A percentile compares a stretch with the other conserved stretches of the same genome.
Conservation (phyloP, 495 filamentous ascomycete species). For the Sabuloglossum arenarium region DNA sequence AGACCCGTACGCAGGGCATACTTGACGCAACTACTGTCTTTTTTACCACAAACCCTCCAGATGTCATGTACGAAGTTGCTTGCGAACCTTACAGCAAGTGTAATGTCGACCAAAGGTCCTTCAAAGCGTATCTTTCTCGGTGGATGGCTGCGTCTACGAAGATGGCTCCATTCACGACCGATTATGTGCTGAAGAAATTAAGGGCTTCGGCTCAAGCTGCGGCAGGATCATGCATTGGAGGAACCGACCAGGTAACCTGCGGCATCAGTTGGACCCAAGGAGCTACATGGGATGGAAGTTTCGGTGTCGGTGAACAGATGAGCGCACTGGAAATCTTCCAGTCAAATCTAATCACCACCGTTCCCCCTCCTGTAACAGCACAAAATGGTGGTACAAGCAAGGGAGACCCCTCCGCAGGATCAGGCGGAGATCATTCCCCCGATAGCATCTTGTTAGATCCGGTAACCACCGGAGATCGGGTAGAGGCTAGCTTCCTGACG, state of each 20-base stretch:
- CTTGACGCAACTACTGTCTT: constrained; percentile 32
- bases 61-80: constrained; percentile 44
- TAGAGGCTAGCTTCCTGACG: constrained; percentile 40
- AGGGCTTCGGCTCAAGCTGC: constrained; percentile 42
- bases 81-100: constrained; percentile 44
- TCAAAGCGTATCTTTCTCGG: constrained; percentile 58
- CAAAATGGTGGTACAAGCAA: constrained; percentile 53
- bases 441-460: constrained; percentile 7
- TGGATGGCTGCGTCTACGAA: constrained; percentile 58
- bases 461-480: constrained; percentile 31
- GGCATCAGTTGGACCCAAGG: constrained; percentile 43
- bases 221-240: constrained; percentile 32
- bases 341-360: constrained; percentile 30
- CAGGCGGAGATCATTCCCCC: constrained; percentile 12
- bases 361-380: constrained; percentile 35
- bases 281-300: constrained; percentile 35
- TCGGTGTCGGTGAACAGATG: constrained; percentile 52
- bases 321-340: constrained; percentile 46
- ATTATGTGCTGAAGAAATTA: constrained; percentile 39
- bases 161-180: constrained; percentile 45
- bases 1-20: constrained; percentile 27
- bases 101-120: constrained; percentile 53
- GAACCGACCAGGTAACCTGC: constrained; percentile 41
- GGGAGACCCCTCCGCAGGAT: constrained; percentile 50
- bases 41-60: constrained; percentile 32